Base-by-base conservation (phyloP, 1,284 basidiomycete species). In the Tetrapyrgos nigripes region DNA sequence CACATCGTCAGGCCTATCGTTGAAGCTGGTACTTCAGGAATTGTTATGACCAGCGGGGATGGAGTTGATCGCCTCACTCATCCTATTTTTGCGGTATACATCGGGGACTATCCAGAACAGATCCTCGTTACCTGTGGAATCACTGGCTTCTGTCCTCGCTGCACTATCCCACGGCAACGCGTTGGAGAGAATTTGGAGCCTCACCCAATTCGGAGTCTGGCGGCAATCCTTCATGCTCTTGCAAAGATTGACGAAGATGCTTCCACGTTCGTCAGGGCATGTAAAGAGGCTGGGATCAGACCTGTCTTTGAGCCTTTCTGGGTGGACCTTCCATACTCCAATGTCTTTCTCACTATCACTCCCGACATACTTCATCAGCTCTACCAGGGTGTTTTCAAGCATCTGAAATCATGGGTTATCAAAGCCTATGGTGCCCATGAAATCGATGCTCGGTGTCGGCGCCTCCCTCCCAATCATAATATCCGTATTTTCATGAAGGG, bases 401-500 rank as follows among this genome's bases (percentile, higher is more conserved):
- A 51, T 24, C 31, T 51, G 17, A 35, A 33, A 13, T 14, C 5
- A 19, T 51, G 50, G 50, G 63, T 63, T 40, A 40, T 40, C 37
- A n/a, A 40, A n/a, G 37, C 17, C 17, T 40, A 23, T 23, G 31
- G 24, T 21, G 50, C 11, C 17, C 21, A 51, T 2, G 70, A 77
- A 50, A 63, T 77, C 13, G 69, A 76, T 58, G 69, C 70, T 6
- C 66, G 70, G 1, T 72, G 68, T 46, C 62, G 62, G 1, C 56
- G 68, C 1, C 35, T 75, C 1, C 73, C 72, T 1, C 66, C 65
- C 1, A 74, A 76, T 55, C 72, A 73, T 51, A 62, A 71, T 23
- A 59, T 76, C 3, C 68, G 71, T 0, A 58, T 69, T 1, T 79
- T 80, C 55, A 57, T 60, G 3, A 73, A 74, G 10, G 79, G 79